These are phyloP conservation scores for Cercospora zeina DNA, from an alignment of 2,329 filamentous ascomycete genomes.

Conservation along the genomic window DNA sequence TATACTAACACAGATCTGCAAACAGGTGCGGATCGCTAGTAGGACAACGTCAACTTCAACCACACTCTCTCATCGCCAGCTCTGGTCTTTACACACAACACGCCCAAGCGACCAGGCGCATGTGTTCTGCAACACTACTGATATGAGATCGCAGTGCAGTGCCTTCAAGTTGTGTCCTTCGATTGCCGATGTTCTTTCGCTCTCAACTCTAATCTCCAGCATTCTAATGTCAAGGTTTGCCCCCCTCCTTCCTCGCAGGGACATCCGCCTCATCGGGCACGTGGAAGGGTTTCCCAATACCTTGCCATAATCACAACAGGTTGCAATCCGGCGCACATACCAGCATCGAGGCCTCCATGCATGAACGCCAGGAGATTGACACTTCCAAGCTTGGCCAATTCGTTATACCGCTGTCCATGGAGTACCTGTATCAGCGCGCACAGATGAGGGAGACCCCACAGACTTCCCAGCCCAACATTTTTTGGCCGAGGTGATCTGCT, in stretches of 20 bases:
- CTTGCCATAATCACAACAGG: constrained; percentile 3
- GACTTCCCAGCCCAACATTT: background rate
- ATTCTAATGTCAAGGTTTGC: background rate
- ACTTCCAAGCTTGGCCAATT: constrained; percentile 2
- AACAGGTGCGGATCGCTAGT: constrained; percentile 10
- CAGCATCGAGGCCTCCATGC: background rate
- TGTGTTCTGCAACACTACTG: background rate
- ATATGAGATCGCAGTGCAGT: background rate
- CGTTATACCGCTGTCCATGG: background rate
- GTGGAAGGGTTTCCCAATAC: constrained; percentile 1
- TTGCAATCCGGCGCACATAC: background rate
- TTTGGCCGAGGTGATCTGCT: constrained; percentile 18
- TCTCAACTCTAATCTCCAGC: constrained; percentile 10
- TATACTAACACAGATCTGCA: constrained; percentile 8
- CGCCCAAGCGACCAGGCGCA: background rate
- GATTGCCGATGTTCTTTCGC: background rate
- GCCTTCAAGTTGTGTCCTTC: background rate
- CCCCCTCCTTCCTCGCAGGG: background rate
- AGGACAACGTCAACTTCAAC: constrained; percentile 5
- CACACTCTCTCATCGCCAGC: background rate
- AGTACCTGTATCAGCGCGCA: background rate
- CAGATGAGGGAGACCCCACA: background rate
- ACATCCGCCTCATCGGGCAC: background rate
- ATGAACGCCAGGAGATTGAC: constrained; percentile 9
- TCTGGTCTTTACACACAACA: background rate